Base-by-base conservation (phyloP, 192 early-diverging fungal genomes). In the Coemansia sp. region DNA sequence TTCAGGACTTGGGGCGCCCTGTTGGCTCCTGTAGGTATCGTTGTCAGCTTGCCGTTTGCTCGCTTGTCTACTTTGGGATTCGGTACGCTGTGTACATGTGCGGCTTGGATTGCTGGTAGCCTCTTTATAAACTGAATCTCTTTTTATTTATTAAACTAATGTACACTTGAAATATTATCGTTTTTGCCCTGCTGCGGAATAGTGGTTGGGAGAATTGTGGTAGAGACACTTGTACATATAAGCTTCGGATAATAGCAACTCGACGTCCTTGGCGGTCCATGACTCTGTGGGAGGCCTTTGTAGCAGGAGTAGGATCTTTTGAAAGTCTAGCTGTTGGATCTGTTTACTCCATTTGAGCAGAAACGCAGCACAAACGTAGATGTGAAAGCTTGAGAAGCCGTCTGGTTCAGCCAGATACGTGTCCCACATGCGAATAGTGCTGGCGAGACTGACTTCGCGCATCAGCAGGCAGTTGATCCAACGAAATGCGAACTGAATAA, bases 391-490 rank as follows among this genome's bases (percentile, higher is more conserved):
- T 0, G 95, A 96, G 68, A 99, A 98, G 4, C 83, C 83, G 35
- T 80, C 72, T 35, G 68, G 66, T 58, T 84, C 83, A 4, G 78
- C 92, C 71, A 95, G 75, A 74, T 98, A 99, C 42, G 96, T 96
- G 72, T 99, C 98, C 98, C 98, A 99, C 94, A 99, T 98, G 30
- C 98, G 90, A 47, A 99, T 92, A 3, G 90, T 97, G 70, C 88
- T 91, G 58, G 85, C 80, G 4, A 98, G 79, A 28, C 91, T 89
- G 43, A 99, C 78, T 77, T 99, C 98, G 47, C 98, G 89, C 96
- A 98, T 96, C 68, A 99, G 77, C 35, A 99, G 73, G 78, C 98
- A 99, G 83, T 99, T 99, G 90, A 98, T 96, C 98, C 98, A 99
- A 57, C 98, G 88, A 74, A 98, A 99, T 8, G 98, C 94, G 86